Evolutionary conservation across 192 early-diverging fungal species (phyloP).

Genomic region (Chytriomyces sp.): DNA sequence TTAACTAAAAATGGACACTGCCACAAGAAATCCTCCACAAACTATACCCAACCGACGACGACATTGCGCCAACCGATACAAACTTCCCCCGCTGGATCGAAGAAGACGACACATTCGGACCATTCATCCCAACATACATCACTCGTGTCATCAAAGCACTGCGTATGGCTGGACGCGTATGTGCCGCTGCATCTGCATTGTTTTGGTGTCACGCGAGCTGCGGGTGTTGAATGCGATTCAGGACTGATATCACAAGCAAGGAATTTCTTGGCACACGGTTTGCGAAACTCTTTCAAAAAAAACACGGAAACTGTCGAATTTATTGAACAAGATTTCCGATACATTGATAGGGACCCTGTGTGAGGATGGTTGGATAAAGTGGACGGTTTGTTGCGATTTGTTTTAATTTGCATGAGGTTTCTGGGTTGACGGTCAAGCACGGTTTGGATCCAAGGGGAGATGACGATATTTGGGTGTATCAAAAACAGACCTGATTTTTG

Average conservation of each 20-base stretch:
- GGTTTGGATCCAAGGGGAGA: too few species aligned
- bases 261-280: too few species aligned
- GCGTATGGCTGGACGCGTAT: constrained; percentile 60
- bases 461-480: neutral
- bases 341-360: too few species aligned
- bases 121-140: constrained; percentile 65
- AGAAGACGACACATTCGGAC: constrained; percentile 62
- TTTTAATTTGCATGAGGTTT: neutral
- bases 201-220: constrained; percentile 49
- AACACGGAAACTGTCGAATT: too few species aligned
- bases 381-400: too few species aligned
- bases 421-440: neutral
- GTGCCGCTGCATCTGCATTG: constrained; percentile 52
- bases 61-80: constrained; percentile 34
- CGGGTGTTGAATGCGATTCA: constrained; percentile 60
- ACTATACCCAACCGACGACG: constrained; percentile 14
- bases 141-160: constrained; percentile 54
- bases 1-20: too few species aligned
- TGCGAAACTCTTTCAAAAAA: too few species aligned
- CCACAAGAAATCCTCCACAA: neutral
- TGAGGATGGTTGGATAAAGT: too few species aligned
- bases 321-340: too few species aligned
- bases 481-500: neutral
- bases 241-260: too few species aligned
- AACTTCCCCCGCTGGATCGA: constrained; percentile 63